Conservation (phyloP, 1,284 basidiomycete species). For the Xanthoconium separans region DNA sequence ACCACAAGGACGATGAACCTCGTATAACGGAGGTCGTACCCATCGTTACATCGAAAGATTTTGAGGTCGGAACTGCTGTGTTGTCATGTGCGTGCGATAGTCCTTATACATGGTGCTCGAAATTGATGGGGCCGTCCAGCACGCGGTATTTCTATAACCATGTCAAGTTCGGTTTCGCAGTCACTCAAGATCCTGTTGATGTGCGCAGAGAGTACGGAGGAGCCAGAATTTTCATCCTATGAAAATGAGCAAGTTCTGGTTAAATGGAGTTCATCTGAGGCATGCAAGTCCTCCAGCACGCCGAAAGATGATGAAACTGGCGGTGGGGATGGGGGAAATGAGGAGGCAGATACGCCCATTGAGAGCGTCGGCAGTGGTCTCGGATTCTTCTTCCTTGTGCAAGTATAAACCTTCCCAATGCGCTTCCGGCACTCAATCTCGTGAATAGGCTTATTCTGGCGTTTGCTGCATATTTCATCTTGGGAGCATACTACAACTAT, state of each 20-base stretch:
- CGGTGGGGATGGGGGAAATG: conserved; percentile 33
- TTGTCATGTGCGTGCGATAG: conserved; percentile 45
- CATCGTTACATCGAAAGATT: conserved; percentile 49
- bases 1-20: conserved; percentile 49
- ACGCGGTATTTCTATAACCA: conserved; percentile 48
- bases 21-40: conserved; percentile 67
- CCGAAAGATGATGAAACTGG: conserved; percentile 35
- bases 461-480: conserved; percentile 63
- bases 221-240: conserved; percentile 60
- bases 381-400: conserved; percentile 84
- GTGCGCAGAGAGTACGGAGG: conserved; percentile 46
- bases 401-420: conserved; percentile 33
- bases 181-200: conserved; percentile 58
- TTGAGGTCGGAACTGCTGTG: conserved; percentile 40
- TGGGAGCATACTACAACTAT: conserved; percentile 84
- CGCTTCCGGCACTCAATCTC: background rate
- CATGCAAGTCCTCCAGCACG: conserved; percentile 42
- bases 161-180: conserved; percentile 45
- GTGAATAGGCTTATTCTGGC: conserved; percentile 59
- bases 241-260: conserved; percentile 52
- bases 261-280: conserved; percentile 59
- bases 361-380: conserved; percentile 67
- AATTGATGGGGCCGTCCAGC: conserved; percentile 19
- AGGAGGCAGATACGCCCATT: conserved; percentile 30
- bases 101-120: background rate